Evolutionary conservation across 208 protist species (phyloP).

Genomic region (Trypanosomatidae sp.): DNA sequence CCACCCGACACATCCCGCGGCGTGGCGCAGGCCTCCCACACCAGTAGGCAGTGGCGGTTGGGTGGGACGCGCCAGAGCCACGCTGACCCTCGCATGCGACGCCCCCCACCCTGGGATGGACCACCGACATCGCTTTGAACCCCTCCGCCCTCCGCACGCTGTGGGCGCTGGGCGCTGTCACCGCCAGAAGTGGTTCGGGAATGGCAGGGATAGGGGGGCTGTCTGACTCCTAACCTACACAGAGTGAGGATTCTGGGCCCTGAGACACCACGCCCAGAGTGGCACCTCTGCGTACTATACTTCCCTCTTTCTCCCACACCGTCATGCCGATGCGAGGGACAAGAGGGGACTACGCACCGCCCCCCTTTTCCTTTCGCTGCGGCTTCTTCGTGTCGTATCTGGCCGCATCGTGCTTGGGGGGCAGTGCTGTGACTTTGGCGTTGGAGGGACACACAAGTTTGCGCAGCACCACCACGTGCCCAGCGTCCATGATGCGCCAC

Average conservation of each 20-base stretch:
- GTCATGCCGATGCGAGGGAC: neutral
- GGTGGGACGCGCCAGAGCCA: neutral
- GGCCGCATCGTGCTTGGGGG: constrained; percentile 12
- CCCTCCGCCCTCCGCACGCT: neutral
- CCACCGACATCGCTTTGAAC: neutral
- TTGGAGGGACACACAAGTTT: constrained; percentile 10
- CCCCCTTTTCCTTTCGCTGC: neutral
- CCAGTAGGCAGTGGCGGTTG: neutral
- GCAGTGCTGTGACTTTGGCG: constrained; percentile 7
- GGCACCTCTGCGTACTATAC: neutral
- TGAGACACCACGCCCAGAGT: neutral
- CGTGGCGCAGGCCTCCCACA: neutral
- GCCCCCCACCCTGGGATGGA: neutral
- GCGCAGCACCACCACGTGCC: constrained; percentile 18
- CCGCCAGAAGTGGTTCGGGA: neutral
- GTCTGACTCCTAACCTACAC: neutral
- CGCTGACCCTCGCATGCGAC: neutral
- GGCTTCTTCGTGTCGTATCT: neutral
- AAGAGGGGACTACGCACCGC: neutral
- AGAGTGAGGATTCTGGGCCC: neutral
- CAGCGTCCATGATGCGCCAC: constrained; percentile 13
- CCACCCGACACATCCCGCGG: neutral
- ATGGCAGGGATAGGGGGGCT: neutral
- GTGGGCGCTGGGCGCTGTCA: neutral
- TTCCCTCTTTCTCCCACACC: neutral